These are phyloP conservation scores for Paramecium pentaurelia DNA, from an alignment of 73 alveolate species.

Conservation along the genomic window DNA sequence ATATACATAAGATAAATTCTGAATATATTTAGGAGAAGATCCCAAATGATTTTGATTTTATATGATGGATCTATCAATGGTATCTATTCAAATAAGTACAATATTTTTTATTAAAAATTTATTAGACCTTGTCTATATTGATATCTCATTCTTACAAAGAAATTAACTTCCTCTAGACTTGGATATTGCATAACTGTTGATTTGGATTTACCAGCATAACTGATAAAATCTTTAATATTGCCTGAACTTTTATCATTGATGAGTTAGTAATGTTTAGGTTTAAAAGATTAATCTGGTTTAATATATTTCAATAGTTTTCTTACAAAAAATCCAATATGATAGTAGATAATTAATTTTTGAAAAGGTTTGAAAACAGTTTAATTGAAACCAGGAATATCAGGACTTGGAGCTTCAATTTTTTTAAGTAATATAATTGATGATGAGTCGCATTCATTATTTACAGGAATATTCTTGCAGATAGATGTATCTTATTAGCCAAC, in stretches of 20 bases:
- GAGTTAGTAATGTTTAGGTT: not conserved
- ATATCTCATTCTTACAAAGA: not conserved
- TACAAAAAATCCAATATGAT: not conserved
- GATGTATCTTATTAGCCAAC: constrained; percentile 5
- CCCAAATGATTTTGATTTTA: constrained; percentile 39
- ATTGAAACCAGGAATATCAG: not conserved
- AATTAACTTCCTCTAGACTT: not conserved
- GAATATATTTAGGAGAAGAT: not conserved
- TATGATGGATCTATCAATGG: constrained; percentile 12
- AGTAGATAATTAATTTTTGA: not conserved
- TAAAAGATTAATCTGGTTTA: not conserved
- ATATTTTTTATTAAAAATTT: not conserved
- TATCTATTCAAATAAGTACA: not conserved
- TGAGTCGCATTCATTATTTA: not conserved
- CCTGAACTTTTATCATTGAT: constrained; percentile 10
- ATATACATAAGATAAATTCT: not conserved
- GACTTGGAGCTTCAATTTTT: not conserved
- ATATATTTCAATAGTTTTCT: not conserved
- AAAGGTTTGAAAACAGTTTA: not conserved
- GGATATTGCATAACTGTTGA: not conserved
- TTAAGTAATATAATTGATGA: not conserved
- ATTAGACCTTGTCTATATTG: not conserved
- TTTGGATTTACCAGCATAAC: constrained; percentile 1
- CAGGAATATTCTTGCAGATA: not conserved
- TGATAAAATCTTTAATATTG: not conserved